A percentile compares a stretch with the other conserved stretches of the same genome.
phyloP scores from a whole-genome alignment of 75 land plant genomes.

The Pinus taeda region DNA sequence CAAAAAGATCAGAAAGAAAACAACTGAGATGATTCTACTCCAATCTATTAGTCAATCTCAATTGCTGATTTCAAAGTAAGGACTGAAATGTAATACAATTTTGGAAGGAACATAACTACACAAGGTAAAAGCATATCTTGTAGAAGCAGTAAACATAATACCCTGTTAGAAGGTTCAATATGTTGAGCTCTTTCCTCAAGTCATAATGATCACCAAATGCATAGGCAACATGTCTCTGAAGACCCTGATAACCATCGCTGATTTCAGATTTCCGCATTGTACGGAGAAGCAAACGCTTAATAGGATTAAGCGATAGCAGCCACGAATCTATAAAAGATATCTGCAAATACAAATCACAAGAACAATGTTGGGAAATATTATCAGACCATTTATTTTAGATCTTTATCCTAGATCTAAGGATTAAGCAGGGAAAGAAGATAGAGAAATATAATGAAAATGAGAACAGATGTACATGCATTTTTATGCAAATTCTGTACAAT shows the following conservation, averaged over 20 bases:
- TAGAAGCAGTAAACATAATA: conserved; percentile 20
- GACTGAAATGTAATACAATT: conserved; percentile 2
- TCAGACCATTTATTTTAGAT: background rate
- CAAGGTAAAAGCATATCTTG: background rate
- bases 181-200: conserved; percentile 73
- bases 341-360: conserved; percentile 28
- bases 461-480: too few species aligned
- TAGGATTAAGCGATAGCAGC: conserved; percentile 59
- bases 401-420: background rate
- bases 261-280: conserved; percentile 50
- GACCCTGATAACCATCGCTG: conserved; percentile 10
- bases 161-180: conserved; percentile 93
- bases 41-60: background rate
- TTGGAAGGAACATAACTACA: background rate
- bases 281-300: conserved; percentile 59
- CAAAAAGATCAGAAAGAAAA: background rate
- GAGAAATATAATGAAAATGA: background rate
- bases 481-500: too few species aligned
- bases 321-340: conserved; percentile 85
- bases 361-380: background rate
- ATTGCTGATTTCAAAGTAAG: background rate
- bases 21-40: background rate
- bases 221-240: conserved; percentile 56
- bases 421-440: background rate
- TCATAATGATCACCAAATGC: conserved; percentile 93